Evolutionary conservation across 768 basidiomycete species (phyloP).

Genomic region (Auricularia sp.): DNA sequence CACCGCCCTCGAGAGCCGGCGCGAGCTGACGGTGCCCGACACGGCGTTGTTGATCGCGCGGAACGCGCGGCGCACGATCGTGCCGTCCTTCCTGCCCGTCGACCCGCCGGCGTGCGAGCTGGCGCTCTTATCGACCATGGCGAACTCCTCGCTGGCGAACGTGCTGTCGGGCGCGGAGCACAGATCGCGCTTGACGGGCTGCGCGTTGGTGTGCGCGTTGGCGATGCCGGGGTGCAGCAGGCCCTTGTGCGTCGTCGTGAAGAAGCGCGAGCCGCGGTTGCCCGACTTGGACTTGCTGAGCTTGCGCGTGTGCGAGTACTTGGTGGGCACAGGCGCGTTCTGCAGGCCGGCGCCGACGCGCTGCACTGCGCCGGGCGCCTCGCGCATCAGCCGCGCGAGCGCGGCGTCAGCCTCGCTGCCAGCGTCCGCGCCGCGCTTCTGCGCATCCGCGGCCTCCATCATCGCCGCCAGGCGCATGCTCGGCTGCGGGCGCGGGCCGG

Average conservation of each 20-base stretch:
- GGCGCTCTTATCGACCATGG: slow-evolving; percentile 13
- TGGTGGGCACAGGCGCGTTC: not conserved
- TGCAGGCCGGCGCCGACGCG: not conserved
- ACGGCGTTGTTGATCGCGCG: slow-evolving; percentile 68
- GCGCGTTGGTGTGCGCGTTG: slow-evolving; percentile 15
- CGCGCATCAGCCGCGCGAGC: not conserved
- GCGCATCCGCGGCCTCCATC: not conserved
- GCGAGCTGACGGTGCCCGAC: slow-evolving; percentile 29
- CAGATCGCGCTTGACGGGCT: slow-evolving; percentile 1
- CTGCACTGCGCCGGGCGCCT: not conserved
- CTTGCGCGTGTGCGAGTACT: not conserved
- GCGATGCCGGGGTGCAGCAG: slow-evolving; percentile 21
- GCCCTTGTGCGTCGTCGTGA: not conserved
- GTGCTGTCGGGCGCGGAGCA: slow-evolving; percentile 24
- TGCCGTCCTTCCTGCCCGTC: slow-evolving; percentile 29
- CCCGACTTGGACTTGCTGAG: not conserved
- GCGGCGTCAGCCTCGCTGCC: not conserved
- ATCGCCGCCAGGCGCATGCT: not conserved
- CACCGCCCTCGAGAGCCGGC: slow-evolving; percentile 34
- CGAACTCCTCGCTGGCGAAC: slow-evolving; percentile 32
- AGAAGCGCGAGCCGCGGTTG: not conserved
- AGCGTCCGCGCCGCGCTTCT: not conserved
- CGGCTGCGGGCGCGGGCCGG: not conserved
- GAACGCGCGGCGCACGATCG: slow-evolving; percentile 56
- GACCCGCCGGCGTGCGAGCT: slow-evolving; percentile 58